Evolutionary conservation across 225 moss, liverwort and hornwort genomes (phyloP).

Genomic region (Sphagnum contortum): DNA sequence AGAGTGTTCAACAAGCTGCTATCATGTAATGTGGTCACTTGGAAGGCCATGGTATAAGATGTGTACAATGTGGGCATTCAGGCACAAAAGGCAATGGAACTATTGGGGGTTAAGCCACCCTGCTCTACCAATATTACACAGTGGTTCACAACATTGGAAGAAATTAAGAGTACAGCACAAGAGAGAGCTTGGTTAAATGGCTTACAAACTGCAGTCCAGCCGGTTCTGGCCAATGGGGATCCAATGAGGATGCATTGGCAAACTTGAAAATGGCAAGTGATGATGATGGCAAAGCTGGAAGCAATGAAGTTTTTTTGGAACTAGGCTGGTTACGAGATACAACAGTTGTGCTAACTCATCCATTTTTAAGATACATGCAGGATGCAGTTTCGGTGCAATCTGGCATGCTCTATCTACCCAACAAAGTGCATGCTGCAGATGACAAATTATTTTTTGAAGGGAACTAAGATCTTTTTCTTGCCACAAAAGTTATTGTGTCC

Average conservation of each 20-base stretch:
- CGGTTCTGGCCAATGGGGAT: constrained; percentile 41
- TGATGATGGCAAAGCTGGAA: constrained; percentile 45
- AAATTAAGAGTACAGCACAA: constrained; percentile 72
- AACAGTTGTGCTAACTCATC: constrained; percentile 35
- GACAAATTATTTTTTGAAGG: constrained; percentile 96
- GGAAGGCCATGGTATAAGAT: too few species aligned
- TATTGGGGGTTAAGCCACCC: constrained; percentile 56
- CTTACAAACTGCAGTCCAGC: constrained; percentile 40
- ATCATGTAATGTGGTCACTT: too few species aligned
- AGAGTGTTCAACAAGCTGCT: too few species aligned
- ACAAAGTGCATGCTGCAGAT: constrained; percentile 72
- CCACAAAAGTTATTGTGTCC: constrained; percentile 96
- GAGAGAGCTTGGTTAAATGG: constrained; percentile 62
- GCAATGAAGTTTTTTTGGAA: constrained; percentile 49
- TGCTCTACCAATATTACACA: constrained; percentile 49
- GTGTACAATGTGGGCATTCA: too few species aligned
- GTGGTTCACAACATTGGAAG: constrained; percentile 68
- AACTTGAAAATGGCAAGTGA: constrained; percentile 66
- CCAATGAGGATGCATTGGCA: constrained; percentile 84
- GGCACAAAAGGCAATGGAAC: constrained; percentile 3
- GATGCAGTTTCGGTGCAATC: constrained; percentile 40
- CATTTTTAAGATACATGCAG: constrained; percentile 47
- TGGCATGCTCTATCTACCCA: constrained; percentile 60
- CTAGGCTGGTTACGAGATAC: constrained; percentile 54
- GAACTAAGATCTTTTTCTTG: constrained; percentile 81